Percentiles rank a stretch among this genome's conserved stretches.
Evolutionary conservation across 73 alveolate species (phyloP).

Genomic region (Paraurostyla sp.): DNA sequence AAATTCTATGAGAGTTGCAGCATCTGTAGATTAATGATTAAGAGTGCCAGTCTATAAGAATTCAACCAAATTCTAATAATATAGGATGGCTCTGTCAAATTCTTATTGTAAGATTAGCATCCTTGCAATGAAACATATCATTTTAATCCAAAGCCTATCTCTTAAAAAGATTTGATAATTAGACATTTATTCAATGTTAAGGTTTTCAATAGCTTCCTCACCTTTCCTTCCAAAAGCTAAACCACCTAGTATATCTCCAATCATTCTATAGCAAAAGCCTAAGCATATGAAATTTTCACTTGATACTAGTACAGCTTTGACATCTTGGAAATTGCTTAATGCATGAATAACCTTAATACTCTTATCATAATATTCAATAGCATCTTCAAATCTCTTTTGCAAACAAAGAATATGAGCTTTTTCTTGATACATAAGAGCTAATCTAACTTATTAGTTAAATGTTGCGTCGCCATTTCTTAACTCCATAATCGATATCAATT

Average conservation of each 20-base stretch:
- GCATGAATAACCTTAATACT: too few relatives aligned
- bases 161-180: not conserved
- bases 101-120: constrained; percentile 20
- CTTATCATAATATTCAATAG: too few relatives aligned
- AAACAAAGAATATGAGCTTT: too few relatives aligned
- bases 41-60: too few relatives aligned
- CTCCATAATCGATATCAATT: too few relatives aligned
- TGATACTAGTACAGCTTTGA: too few relatives aligned
- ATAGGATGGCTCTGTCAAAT: constrained; percentile 19
- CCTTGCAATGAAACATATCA: not conserved
- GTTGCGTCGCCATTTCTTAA: too few relatives aligned
- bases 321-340: too few relatives aligned
- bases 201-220: not conserved
- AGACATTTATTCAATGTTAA: not conserved
- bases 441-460: too few relatives aligned
- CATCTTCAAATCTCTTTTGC: too few relatives aligned
- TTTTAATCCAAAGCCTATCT: not conserved
- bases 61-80: not conserved
- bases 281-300: constrained; percentile 7
- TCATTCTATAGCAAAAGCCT: constrained; percentile 18
- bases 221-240: constrained; percentile 19
- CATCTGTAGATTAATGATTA: too few relatives aligned
- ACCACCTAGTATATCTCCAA: not conserved
- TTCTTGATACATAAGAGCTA: too few relatives aligned
- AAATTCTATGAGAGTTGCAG: not conserved